Conservation (phyloP, 2,329 filamentous ascomycete genomes). For the Nothomitra cinnamomea region DNA sequence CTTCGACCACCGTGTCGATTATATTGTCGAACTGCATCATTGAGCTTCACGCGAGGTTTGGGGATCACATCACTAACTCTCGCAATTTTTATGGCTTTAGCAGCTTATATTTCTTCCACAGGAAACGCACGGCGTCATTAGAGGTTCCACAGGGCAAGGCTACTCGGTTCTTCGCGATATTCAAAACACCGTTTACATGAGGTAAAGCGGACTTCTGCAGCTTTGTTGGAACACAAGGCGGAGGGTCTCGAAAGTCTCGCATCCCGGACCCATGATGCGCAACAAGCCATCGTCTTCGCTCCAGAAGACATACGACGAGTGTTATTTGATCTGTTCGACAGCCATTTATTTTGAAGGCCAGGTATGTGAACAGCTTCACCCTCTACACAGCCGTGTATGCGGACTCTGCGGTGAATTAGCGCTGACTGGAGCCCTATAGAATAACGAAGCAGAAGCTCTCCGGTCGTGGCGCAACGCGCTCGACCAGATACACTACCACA, state of each 20-base stretch:
- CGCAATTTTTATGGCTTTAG: too few species aligned
- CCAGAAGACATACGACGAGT: constrained; percentile 96
- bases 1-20: background rate
- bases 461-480: constrained; percentile 80
- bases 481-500: constrained; percentile 75
- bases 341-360: constrained; percentile 92
- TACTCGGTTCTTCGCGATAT: background rate
- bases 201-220: background rate
- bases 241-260: background rate
- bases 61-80: too few species aligned
- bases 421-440: constrained; percentile 31
- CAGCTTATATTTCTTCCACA: too few species aligned
- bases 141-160: background rate
- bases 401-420: constrained; percentile 5
- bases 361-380: constrained; percentile 29
- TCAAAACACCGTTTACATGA: background rate
- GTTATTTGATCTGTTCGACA: constrained; percentile 85
- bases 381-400: background rate
- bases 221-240: background rate
- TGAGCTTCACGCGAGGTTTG: too few species aligned
- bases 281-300: constrained; percentile 52
- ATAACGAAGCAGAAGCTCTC: constrained; percentile 79
- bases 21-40: background rate
- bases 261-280: constrained; percentile 22
- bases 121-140: background rate